Conservation (phyloP, 768 basidiomycete genomes). For the Lactarius indigo region DNA sequence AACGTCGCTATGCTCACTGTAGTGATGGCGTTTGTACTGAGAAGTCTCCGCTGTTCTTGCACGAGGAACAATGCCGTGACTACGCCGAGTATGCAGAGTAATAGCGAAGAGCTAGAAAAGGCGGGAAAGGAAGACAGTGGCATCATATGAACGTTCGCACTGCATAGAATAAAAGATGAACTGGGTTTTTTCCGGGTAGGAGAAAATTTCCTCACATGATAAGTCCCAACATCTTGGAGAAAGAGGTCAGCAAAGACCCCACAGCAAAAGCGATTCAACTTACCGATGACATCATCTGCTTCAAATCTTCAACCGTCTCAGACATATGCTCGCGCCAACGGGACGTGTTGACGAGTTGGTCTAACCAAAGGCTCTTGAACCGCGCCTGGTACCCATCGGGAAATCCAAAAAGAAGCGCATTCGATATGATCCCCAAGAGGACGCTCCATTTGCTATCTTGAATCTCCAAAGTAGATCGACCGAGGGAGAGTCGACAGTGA, state of each 20-base stretch:
- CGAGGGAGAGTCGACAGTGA: slow-evolving; percentile 3
- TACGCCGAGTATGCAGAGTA: background rate
- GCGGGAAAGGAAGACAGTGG: background rate
- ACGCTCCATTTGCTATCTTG: background rate
- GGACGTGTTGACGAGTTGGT: background rate
- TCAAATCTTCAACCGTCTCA: background rate
- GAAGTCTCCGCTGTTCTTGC: background rate
- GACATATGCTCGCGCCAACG: background rate
- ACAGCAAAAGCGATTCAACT: background rate
- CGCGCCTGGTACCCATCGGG: background rate
- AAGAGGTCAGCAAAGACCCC: background rate
- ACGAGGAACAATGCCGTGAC: background rate
- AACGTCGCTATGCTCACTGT: background rate
- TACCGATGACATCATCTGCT: background rate
- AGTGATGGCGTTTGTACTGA: background rate
- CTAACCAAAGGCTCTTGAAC: background rate
- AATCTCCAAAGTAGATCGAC: background rate
- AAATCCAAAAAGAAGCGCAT: background rate
- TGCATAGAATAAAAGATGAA: background rate
- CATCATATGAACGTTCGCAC: background rate
- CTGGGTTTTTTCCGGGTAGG: too few relatives aligned
- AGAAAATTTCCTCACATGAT: background rate
- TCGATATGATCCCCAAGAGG: slow-evolving; percentile 1
- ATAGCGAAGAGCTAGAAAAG: background rate
- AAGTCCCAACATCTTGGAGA: background rate